A percentile compares a stretch with the other conserved stretches of the same genome.
Conservation (phyloP, 768 basidiomycete genomes). For the Collybiopsis confluens region DNA sequence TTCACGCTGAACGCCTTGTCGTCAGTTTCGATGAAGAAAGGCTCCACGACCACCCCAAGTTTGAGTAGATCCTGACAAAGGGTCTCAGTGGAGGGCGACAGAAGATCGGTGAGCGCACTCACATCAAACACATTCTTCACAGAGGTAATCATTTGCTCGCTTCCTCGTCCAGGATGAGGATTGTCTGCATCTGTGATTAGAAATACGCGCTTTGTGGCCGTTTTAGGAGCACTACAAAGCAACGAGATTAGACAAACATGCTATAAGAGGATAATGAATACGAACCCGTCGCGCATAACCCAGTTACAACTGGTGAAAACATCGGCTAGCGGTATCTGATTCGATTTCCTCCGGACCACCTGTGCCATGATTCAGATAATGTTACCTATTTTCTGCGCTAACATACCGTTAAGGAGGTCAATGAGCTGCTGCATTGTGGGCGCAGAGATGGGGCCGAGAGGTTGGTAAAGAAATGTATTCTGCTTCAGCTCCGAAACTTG, state of each 20-base stretch:
- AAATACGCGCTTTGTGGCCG: slow-evolving; percentile 89
- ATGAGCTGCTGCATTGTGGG: slow-evolving; percentile 78
- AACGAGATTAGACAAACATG: background rate
- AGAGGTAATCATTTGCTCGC: slow-evolving; percentile 58
- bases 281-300: slow-evolving; percentile 82
- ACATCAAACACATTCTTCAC: slow-evolving; percentile 71
- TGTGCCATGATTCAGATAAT: slow-evolving; percentile 48
- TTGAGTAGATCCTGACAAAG: slow-evolving; percentile 71
- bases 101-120: slow-evolving; percentile 18
- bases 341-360: slow-evolving; percentile 51
- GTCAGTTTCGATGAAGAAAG: slow-evolving; percentile 80
- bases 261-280: background rate
- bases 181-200: slow-evolving; percentile 89
- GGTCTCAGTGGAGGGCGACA: slow-evolving; percentile 2
- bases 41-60: slow-evolving; percentile 75
- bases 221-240: slow-evolving; percentile 69
- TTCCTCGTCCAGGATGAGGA: slow-evolving; percentile 55
- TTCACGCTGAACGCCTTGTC: slow-evolving; percentile 65
- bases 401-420: slow-evolving; percentile 70
- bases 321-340: slow-evolving; percentile 76
- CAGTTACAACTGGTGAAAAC: slow-evolving; percentile 90
- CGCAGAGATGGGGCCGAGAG: slow-evolving; percentile 73
- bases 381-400: background rate
- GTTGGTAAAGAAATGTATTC: slow-evolving; percentile 69
- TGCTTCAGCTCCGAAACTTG: slow-evolving; percentile 62